Conservation (phyloP, 352 stramenopile species). For the Plasmopara halstedii region DNA sequence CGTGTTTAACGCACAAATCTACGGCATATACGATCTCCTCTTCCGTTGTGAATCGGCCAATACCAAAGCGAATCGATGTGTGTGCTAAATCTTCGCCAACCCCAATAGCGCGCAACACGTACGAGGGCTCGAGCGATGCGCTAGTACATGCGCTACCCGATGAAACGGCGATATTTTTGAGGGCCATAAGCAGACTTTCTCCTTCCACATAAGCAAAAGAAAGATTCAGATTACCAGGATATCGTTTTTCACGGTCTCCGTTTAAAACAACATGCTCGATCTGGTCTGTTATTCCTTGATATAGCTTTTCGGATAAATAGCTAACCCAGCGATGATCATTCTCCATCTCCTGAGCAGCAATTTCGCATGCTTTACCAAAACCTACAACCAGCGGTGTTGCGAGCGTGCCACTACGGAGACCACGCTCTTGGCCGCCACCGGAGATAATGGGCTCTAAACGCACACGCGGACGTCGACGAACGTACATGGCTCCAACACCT, state of each 20-base stretch:
- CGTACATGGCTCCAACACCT: conserved; percentile 96
- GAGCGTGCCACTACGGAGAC: conserved; percentile 89
- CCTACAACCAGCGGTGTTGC: conserved; percentile 73
- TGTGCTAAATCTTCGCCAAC: conserved; percentile 99
- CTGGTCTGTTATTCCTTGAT: conserved; percentile 69
- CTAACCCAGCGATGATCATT: conserved; percentile 93
- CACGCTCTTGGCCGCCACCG: conserved; percentile 97
- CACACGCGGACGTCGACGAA: conserved; percentile 93
- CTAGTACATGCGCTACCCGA: conserved; percentile 95
- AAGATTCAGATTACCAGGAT: conserved; percentile 97
- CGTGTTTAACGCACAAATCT: conserved; percentile 92
- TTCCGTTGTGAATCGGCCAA: conserved; percentile 98
- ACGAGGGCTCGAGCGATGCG: conserved; percentile 96
- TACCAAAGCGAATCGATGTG: conserved; percentile 96
- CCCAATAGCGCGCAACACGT: conserved; percentile 97
- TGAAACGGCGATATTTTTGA: conserved; percentile 98
- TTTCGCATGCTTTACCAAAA: conserved; percentile 88
- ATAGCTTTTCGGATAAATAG: conserved; percentile 93
- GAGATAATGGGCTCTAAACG: conserved; percentile 97
- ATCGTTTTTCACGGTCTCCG: conserved; percentile 90
- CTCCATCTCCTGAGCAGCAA: conserved; percentile 93
- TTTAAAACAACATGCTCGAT: conserved; percentile 95
- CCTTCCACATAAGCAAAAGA: conserved; percentile 99
- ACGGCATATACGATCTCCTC: conserved; percentile 96
- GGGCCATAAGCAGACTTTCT: conserved; percentile 98